Evolutionary conservation across 2,329 filamentous ascomycete genomes (phyloP).

Genomic region (Calonectria henricotiae): DNA sequence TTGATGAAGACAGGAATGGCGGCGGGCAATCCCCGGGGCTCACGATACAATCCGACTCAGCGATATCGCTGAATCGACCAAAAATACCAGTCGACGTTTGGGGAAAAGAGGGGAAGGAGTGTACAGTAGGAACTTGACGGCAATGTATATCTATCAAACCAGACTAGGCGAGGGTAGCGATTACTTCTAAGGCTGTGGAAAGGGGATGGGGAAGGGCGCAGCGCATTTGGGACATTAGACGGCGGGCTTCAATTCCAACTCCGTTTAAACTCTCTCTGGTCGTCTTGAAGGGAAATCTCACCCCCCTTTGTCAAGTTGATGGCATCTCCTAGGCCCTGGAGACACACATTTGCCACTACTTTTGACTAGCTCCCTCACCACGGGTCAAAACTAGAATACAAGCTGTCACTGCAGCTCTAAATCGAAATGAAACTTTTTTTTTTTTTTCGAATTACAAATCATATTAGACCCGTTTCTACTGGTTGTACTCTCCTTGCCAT

Average conservation of each 20-base stretch:
- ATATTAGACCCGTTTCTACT: slow-evolving; percentile 1
- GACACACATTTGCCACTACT: background rate
- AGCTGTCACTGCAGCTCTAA: no score
- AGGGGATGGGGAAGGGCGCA: slow-evolving; percentile 30
- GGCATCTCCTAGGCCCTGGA: background rate
- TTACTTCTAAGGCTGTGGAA: slow-evolving; percentile 33
- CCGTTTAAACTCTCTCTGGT: slow-evolving; percentile 30
- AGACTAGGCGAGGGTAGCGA: slow-evolving; percentile 38
- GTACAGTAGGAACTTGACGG: slow-evolving; percentile 51
- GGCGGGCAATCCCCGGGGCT: slow-evolving; percentile 10
- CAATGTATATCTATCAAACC: slow-evolving; percentile 54
- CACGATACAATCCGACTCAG: slow-evolving; percentile 41
- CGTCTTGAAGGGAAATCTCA: background rate
- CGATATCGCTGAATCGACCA: slow-evolving; percentile 28
- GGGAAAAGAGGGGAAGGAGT: slow-evolving; percentile 40
- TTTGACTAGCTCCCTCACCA: background rate
- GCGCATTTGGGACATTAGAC: slow-evolving; percentile 44
- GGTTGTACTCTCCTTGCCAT: background rate
- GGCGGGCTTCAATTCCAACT: slow-evolving; percentile 47
- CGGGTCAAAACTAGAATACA: background rate
- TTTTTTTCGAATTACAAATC: background rate
- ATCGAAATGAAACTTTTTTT: background rate
- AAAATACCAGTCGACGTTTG: slow-evolving; percentile 32
- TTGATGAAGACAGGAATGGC: slow-evolving; percentile 64
- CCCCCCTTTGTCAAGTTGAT: background rate